Evolutionary conservation across 1,284 basidiomycete species (phyloP).

Genomic region (Trichosporon sp.): DNA sequence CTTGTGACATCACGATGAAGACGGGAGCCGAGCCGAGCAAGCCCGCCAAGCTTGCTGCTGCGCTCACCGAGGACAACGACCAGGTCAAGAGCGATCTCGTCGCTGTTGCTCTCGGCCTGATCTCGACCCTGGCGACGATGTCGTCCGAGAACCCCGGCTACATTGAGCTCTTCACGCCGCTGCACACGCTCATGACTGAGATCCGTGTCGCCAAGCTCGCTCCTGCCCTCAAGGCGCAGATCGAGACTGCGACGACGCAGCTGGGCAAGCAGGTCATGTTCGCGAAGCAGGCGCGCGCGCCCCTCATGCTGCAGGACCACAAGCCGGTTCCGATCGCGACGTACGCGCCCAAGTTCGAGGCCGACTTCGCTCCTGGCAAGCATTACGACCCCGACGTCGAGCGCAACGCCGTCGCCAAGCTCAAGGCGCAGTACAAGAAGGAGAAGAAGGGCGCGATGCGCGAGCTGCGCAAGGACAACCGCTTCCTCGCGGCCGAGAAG

Average conservation of each 20-base stretch:
- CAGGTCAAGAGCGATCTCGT: conserved; percentile 61
- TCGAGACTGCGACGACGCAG: conserved; percentile 58
- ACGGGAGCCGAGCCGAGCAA: conserved; percentile 36
- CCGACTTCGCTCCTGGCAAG: conserved; percentile 67
- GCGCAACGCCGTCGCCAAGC: conserved; percentile 80
- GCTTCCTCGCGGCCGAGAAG: conserved; percentile 86
- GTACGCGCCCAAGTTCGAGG: conserved; percentile 92
- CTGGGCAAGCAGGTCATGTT: conserved; percentile 72
- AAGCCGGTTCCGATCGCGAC: conserved; percentile 94
- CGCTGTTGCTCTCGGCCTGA: conserved; percentile 65
- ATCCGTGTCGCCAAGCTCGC: conserved; percentile 63
- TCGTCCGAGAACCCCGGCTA: conserved; percentile 79
- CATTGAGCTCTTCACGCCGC: conserved; percentile 76
- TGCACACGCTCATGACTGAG: conserved; percentile 64
- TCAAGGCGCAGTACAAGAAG: conserved; percentile 88
- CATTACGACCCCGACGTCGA: conserved; percentile 92
- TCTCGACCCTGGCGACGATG: conserved; percentile 70
- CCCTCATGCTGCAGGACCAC: conserved; percentile 86
- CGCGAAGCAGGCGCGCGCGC: conserved; percentile 69
- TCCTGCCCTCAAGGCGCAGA: conserved; percentile 62
- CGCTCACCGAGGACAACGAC: conserved; percentile 44
- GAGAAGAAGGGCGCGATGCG: conserved; percentile 96
- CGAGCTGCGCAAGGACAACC: conserved; percentile 92
- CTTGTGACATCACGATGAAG: conserved; percentile 25
- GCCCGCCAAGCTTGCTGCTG: conserved; percentile 37